A percentile compares a stretch with the other conserved stretches of the same genome.
Conservation (phyloP, 208 protist species). For the Sergeia podlipaevii region DNA sequence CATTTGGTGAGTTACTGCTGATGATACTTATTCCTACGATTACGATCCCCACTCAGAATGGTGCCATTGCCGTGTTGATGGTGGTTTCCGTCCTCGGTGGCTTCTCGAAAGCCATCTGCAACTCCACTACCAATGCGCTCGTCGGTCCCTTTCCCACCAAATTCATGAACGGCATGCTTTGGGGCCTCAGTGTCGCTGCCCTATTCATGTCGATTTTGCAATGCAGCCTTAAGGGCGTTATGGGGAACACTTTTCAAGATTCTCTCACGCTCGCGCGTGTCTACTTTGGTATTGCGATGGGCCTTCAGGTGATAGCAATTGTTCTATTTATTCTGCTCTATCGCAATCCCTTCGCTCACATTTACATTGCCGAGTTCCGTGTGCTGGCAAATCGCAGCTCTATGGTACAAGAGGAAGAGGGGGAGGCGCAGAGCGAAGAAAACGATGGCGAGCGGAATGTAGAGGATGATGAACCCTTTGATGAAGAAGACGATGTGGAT, state of each 20-base stretch:
- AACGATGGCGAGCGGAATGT: no score
- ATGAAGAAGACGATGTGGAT: no score
- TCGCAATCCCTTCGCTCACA: constrained; percentile 21
- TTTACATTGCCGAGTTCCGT: constrained; percentile 34
- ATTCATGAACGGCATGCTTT: constrained; percentile 36
- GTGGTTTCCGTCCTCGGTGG: constrained; percentile 20
- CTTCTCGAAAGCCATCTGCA: constrained; percentile 31
- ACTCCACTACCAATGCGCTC: constrained; percentile 51
- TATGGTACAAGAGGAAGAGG: neutral
- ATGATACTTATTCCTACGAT: constrained; percentile 23
- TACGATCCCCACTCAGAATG: constrained; percentile 1
- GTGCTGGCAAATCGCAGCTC: neutral
- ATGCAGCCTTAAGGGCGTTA: constrained; percentile 31
- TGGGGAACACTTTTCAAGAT: constrained; percentile 14
- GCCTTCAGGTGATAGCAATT: constrained; percentile 14
- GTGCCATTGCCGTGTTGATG: constrained; percentile 34
- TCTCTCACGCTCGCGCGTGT: constrained; percentile 14
- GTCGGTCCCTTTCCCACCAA: constrained; percentile 37
- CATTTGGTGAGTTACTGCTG: constrained; percentile 13
- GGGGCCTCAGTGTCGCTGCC: constrained; percentile 23
- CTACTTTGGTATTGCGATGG: constrained; percentile 37
- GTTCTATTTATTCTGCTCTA: constrained; percentile 17
- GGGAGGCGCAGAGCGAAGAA: no score
- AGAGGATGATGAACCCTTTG: no score
- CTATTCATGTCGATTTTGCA: constrained; percentile 22